Percentiles rank a stretch among this genome's conserved stretches.
phyloP scores from a whole-genome alignment of 2,329 filamentous ascomycete genomes.

The Metarhizium anisopliae region DNA sequence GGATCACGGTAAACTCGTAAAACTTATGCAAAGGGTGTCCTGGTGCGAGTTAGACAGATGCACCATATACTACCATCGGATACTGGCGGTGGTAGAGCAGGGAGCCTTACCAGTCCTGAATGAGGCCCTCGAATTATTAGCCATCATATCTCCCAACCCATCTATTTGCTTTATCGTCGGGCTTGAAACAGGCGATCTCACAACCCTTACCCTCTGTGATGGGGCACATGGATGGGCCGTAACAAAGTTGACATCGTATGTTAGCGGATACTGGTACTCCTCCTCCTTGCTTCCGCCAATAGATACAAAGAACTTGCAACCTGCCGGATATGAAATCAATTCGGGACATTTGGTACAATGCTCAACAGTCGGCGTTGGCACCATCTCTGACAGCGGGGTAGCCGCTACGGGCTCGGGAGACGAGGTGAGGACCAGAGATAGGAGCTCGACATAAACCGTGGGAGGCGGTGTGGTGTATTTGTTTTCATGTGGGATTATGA shows the following conservation, averaged over 20 bases:
- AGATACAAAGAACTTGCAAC: constrained; percentile 24
- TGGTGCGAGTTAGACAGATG: constrained; percentile 17
- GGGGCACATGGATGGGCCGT: constrained; percentile 57
- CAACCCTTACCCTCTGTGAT: constrained; percentile 45
- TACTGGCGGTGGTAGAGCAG: background rate
- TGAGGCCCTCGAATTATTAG: constrained; percentile 36
- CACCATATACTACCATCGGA: background rate
- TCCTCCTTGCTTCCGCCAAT: constrained; percentile 30
- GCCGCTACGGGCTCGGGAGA: constrained; percentile 34
- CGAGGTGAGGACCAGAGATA: constrained; percentile 39
- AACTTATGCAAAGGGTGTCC: constrained; percentile 56
- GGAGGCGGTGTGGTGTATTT: constrained; percentile 39
- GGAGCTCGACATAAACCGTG: constrained; percentile 38
- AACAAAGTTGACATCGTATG: constrained; percentile 54
- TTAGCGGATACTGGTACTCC: constrained; percentile 35
- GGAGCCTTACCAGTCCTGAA: constrained; percentile 33
- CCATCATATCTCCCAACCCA: constrained; percentile 34
- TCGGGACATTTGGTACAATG: constrained; percentile 21
- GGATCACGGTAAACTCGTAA: constrained; percentile 51
- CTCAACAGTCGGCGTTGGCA: constrained; percentile 29
- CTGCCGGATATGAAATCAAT: constrained; percentile 25
- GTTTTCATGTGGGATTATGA: constrained; percentile 51
- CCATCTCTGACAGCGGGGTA: constrained; percentile 33
- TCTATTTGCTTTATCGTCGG: constrained; percentile 51
- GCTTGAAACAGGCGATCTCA: constrained; percentile 48